These are phyloP conservation scores for Citrus inodora DNA, from an alignment of 345 rosid species.

Conservation along the genomic window DNA sequence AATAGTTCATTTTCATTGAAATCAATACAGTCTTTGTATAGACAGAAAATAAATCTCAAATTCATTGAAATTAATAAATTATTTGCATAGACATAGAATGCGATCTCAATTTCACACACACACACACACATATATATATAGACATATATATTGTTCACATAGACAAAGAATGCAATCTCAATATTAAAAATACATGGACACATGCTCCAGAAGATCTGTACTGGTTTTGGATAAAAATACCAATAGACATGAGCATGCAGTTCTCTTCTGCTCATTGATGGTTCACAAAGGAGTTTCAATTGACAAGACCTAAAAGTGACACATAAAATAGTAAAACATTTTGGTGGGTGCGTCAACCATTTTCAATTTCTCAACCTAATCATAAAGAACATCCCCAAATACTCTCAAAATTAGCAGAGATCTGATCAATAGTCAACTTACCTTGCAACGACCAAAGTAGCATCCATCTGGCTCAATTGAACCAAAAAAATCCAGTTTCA, in stretches of 20 bases:
- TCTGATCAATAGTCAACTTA: slow-evolving; percentile 9
- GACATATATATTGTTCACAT: not conserved
- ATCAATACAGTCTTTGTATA: not conserved
- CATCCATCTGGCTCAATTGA: slow-evolving; percentile 96
- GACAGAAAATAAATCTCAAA: not conserved
- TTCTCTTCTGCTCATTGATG: not conserved
- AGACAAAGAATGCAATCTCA: not conserved
- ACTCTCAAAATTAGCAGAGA: not conserved
- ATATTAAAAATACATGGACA: not conserved
- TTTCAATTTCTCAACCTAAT: not conserved
- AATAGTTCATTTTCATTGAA: not conserved
- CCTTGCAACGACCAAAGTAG: slow-evolving; percentile 91
- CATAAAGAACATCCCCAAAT: not conserved
- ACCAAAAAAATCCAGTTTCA: slow-evolving; percentile 97
- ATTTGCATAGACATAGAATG: not conserved
- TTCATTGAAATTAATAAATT: not conserved
- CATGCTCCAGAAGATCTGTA: not conserved
- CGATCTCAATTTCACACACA: not conserved
- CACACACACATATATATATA: too few relatives aligned
- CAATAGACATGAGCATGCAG: not conserved
- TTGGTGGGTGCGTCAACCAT: not conserved
- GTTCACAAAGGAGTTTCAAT: not conserved
- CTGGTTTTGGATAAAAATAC: not conserved
- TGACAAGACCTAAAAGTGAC: not conserved
- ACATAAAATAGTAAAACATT: not conserved